Base-by-base conservation (phyloP, 2,329 filamentous ascomycete genomes). In the Aureobasidium sp. region DNA sequence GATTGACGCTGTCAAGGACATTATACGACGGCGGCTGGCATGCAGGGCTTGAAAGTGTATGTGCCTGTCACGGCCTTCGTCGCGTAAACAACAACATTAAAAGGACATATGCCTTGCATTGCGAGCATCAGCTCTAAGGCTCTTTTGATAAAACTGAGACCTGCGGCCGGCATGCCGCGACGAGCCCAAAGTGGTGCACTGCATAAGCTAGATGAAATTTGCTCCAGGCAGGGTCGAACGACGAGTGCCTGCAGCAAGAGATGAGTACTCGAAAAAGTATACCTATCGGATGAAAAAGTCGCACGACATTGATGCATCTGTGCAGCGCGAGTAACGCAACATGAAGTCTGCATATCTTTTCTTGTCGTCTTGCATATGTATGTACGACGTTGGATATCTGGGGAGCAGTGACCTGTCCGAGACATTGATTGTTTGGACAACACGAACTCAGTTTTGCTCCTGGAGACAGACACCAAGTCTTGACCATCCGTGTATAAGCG, bases 341-440 rank as follows among this genome's bases (percentile, higher is more conserved):
- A 45, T 45, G 19, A 19, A 31, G 8, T 40, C 29, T 47, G 22
- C 42, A 37, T 48, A 29, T 48, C 42, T 49, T 59, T 49, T 59
- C 56, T 59, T 48, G 42, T 59, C 44, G 56, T 29, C 14, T 37
- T 49, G 56, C 56, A 59, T 59, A 40, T 45, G 56, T 59, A 40
- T 45, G 56, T 48, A 27, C 56, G 56, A 59, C 56, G 56, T 45
- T 59, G 17, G 19, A 49, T 39, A n/a, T 47, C 29, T 39, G 35
- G 42, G n/a, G 45, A n/a, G 45, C 45, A 27, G 31, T 44, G 48
- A 11, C 56, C n/a, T 24, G 33, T 31, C 44, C 29, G 42, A 48
- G 54, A 44, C 14, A 58, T 48, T 14, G 27, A 48, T 37, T 42
- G 29, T 48, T 33, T 12, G 12, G 15, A 15, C n/a, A 29, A 29